phyloP scores from a whole-genome alignment of 495 filamentous ascomycete species.

The Neohortaea acidophila region DNA sequence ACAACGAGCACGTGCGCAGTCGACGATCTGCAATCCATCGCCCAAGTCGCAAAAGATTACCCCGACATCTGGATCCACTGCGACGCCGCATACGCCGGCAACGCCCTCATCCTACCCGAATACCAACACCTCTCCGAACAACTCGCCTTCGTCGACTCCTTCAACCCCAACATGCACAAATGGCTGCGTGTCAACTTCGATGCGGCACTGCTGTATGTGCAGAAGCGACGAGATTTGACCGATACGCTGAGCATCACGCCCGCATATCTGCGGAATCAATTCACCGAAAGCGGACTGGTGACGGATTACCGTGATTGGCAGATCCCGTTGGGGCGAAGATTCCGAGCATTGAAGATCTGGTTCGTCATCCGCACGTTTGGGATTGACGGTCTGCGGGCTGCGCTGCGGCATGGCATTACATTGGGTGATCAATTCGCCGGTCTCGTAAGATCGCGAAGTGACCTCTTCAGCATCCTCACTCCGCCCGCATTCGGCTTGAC shows the following conservation, averaged over 20 bases:
- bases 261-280: slow-evolving; percentile 65
- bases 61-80: slow-evolving; percentile 79
- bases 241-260: slow-evolving; percentile 70
- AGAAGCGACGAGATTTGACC: slow-evolving; percentile 56
- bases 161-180: slow-evolving; percentile 95
- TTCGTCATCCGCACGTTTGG: slow-evolving; percentile 87
- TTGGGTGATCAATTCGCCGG: slow-evolving; percentile 57
- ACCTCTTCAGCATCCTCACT: slow-evolving; percentile 65
- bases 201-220: slow-evolving; percentile 67
- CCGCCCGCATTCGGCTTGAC: slow-evolving; percentile 67
- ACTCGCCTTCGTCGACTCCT: slow-evolving; percentile 62
- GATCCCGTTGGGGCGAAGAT: slow-evolving; percentile 87
- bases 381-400: slow-evolving; percentile 55
- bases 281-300: slow-evolving; percentile 67
- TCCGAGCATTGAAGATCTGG: slow-evolving; percentile 89
- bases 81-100: slow-evolving; percentile 91
- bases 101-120: slow-evolving; percentile 65
- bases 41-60: slow-evolving; percentile 44
- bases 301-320: slow-evolving; percentile 98
- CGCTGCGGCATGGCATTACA: slow-evolving; percentile 50
- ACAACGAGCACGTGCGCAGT: slow-evolving; percentile 79
- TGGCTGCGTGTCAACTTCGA: slow-evolving; percentile 95
- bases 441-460: slow-evolving; percentile 39
- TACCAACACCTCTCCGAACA: slow-evolving; percentile 52
- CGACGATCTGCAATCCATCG: slow-evolving; percentile 64